phyloP scores from a whole-genome alignment of 345 rosid genomes.

The Fremontodendron californicum region DNA sequence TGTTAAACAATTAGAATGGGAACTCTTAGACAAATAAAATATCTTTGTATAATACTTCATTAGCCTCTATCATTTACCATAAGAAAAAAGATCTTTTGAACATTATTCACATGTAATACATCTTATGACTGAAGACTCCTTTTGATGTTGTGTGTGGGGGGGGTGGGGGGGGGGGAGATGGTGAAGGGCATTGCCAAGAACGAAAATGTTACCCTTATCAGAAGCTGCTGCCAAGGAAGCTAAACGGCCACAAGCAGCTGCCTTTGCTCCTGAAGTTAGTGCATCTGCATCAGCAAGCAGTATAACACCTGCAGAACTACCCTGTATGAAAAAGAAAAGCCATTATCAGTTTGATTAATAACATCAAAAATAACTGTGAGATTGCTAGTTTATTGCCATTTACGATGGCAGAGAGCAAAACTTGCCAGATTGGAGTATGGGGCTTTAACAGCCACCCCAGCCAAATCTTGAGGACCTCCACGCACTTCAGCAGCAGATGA shows the following conservation, averaged over 20 bases:
- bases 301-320: slow-evolving; percentile 51
- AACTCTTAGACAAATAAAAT: background rate
- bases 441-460: slow-evolving; percentile 28
- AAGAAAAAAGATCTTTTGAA: background rate
- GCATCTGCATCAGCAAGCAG: slow-evolving; percentile 65
- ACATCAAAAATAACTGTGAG: background rate
- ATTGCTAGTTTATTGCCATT: background rate
- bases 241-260: slow-evolving; percentile 84
- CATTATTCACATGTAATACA: background rate
- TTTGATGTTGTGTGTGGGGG: background rate
- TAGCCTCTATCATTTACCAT: background rate
- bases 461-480: slow-evolving; percentile 16
- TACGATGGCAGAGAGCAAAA: background rate
- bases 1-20: background rate
- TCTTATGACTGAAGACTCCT: background rate
- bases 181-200: background rate
- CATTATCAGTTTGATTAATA: slow-evolving; percentile 12
- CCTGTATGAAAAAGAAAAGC: slow-evolving; percentile 36
- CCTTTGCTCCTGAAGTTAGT: slow-evolving; percentile 81
- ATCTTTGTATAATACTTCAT: background rate
- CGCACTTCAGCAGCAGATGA: slow-evolving; percentile 25
- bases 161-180: background rate
- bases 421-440: slow-evolving; percentile 39
- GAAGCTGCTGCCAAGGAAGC: slow-evolving; percentile 79
- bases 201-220: slow-evolving; percentile 40